Evolutionary conservation across 169 alveolate species (phyloP), one percentile per base, ranked within the genome.

Genomic region (Eimeria zaria): DNA sequence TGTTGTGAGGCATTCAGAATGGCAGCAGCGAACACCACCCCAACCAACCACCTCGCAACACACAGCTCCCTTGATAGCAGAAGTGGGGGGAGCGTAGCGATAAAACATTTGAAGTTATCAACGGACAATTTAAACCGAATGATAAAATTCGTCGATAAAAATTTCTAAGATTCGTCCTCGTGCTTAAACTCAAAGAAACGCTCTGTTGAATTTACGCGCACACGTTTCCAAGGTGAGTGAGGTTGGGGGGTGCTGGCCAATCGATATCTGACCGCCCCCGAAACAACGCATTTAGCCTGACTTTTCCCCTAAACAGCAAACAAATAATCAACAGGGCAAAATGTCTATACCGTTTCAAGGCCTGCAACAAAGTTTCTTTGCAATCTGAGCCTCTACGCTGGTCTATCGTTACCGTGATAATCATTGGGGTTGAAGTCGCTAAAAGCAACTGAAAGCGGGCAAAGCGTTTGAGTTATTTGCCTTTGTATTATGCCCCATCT

Each of bases 11-110:
- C 33, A 18, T 5, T 73, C 36, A 4, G 83, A 39, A 39, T 36
- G 53, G 55, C 53, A n/a, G 36, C 83, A 73, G 55, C 83, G 20
- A 73, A 16, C 51, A 73, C 83, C 83, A 73, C 83, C 83, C 55
- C 83, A 73, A 14, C 51, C 81, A 71, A 36, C 83, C 83, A 73
- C 51, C 55, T 39, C n/a, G 9, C 5, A 67, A 73, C 83, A 39
- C 67, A 0, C 83, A 36, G 7, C 83, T 39, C 55, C 55, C 55
- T 22, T 36, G 55, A n/a, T 44, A 11, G 55, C 53, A 0, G 33
- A 30, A 18, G 51, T 36, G 83, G 36, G 33, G 83, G 51, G 46
- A 67, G 33, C 24, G 24, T 67, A 11, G 44, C 78, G 46, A n/a
- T 67, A n/a, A 33, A 33, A 67, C 48, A 0, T 67, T 39, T 71